Percentiles rank a stretch among this genome's conserved stretches.
Evolutionary conservation across 495 filamentous ascomycete species (phyloP).

Genomic region (Hyaloscypha variabilis): DNA sequence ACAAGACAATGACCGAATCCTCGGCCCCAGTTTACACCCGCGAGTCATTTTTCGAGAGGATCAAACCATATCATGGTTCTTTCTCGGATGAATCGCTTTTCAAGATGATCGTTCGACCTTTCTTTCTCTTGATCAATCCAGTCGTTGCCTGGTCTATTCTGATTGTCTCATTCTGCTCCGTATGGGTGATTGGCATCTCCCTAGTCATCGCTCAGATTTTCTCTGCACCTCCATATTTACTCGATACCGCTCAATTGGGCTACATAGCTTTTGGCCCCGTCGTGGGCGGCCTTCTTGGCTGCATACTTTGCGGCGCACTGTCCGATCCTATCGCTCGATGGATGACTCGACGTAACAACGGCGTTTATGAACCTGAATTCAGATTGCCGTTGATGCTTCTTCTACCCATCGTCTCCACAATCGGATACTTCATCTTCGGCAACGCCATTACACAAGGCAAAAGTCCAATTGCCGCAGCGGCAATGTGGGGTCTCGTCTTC

Average conservation of each 20-base stretch:
- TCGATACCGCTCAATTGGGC: conserved; percentile 63
- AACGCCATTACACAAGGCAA: conserved; percentile 41
- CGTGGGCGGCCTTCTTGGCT: conserved; percentile 50
- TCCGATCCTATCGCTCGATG: conserved; percentile 61
- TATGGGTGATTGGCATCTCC: conserved; percentile 93
- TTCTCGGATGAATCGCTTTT: conserved; percentile 79
- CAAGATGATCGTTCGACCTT: conserved; percentile 71
- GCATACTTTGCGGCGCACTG: conserved; percentile 62
- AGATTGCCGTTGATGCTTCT: conserved; percentile 58
- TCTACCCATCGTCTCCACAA: conserved; percentile 56
- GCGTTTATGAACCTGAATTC: conserved; percentile 74
- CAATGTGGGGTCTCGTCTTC: conserved; percentile 37
- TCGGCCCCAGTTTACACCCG: conserved; percentile 21
- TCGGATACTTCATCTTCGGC: conserved; percentile 44
- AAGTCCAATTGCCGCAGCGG: conserved; percentile 44
- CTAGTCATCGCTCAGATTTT: conserved; percentile 82
- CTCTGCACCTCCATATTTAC: conserved; percentile 44
- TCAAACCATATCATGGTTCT: conserved; percentile 72
- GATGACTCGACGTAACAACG: conserved; percentile 56
- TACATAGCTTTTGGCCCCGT: conserved; percentile 34
- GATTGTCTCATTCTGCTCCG: conserved; percentile 80
- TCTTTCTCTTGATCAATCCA: conserved; percentile 83
- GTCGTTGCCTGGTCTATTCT: conserved; percentile 84
- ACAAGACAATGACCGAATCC: conserved; percentile 33
- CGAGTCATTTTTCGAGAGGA: conserved; percentile 44